Conservation (phyloP, 2,329 filamentous ascomycete genomes). For the Lecanoromycetidae sp. region DNA sequence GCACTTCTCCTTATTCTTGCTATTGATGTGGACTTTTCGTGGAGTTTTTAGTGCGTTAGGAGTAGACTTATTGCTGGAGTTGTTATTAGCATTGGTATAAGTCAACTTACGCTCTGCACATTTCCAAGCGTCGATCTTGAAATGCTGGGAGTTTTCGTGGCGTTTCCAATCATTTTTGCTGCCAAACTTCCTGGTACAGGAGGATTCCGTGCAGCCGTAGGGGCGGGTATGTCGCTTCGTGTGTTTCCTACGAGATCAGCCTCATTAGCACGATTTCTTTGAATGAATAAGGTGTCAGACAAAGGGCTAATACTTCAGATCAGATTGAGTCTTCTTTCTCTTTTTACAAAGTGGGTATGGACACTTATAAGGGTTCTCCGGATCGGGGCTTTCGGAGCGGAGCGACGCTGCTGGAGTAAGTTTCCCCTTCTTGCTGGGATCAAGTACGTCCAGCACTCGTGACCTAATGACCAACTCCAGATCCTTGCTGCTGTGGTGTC, state of each 20-base stretch:
- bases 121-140: constrained; percentile 57
- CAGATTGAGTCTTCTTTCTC: constrained; percentile 20
- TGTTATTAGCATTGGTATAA: constrained; percentile 18
- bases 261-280: not conserved
- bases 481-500: not conserved
- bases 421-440: not conserved
- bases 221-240: constrained; percentile 68
- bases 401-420: not conserved
- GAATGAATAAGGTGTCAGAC: not conserved
- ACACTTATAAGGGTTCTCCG: constrained; percentile 3
- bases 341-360: constrained; percentile 1
- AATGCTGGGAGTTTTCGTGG: constrained; percentile 73
- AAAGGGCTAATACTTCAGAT: constrained; percentile 27
- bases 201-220: constrained; percentile 64
- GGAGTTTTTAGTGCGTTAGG: constrained; percentile 7
- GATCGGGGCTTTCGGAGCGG: not conserved
- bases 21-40: not conserved
- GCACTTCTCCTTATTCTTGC: constrained; percentile 33
- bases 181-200: constrained; percentile 65
- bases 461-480: not conserved
- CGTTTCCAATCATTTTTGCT: constrained; percentile 92
- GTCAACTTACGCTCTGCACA: constrained; percentile 39
- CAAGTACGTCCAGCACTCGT: not conserved
- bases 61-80: constrained; percentile 18
- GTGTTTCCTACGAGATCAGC: constrained; percentile 53